These are phyloP conservation scores for Pestalotiopsis sp. DNA, from an alignment of 2,329 filamentous ascomycete genomes.

Conservation along the genomic window DNA sequence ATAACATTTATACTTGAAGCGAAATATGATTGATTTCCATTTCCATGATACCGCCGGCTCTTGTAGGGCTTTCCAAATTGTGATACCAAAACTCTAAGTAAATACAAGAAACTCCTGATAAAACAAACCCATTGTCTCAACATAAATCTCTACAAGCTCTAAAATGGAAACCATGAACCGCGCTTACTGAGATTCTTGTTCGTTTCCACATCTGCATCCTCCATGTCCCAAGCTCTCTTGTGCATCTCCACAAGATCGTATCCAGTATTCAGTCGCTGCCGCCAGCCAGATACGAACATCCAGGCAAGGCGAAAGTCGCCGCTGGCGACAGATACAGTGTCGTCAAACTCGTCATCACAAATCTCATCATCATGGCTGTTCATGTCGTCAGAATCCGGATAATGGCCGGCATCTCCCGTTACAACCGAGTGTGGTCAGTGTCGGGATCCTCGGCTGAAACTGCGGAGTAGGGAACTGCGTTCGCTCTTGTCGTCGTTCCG, in stretches of 20 bases:
- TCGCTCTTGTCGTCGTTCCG: slow-evolving; percentile 26
- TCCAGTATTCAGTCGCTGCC: slow-evolving; percentile 31
- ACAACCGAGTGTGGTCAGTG: slow-evolving; percentile 43
- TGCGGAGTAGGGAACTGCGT: slow-evolving; percentile 32
- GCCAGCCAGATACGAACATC: slow-evolving; percentile 41
- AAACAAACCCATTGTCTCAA: neutral
- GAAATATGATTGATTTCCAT: no score
- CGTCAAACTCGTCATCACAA: slow-evolving; percentile 15
- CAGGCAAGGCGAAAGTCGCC: slow-evolving; percentile 37
- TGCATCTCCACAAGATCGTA: slow-evolving; percentile 36
- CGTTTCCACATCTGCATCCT: neutral
- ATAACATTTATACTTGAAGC: no score
- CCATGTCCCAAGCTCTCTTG: slow-evolving; percentile 19
- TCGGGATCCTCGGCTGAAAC: slow-evolving; percentile 17
- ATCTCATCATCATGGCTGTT: slow-evolving; percentile 3
- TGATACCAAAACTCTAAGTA: neutral
- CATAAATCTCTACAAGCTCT: neutral
- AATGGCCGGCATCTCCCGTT: slow-evolving; percentile 18
- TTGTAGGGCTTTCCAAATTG: no score
- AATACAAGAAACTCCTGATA: neutral
- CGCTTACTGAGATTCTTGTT: neutral
- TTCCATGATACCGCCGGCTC: no score
- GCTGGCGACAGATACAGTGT: slow-evolving; percentile 7
- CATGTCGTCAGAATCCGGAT: neutral
- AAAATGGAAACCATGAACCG: neutral